These are phyloP conservation scores for Toxoplasma gondii DNA, from an alignment of 169 alveolate species.

Conservation along the genomic window DNA sequence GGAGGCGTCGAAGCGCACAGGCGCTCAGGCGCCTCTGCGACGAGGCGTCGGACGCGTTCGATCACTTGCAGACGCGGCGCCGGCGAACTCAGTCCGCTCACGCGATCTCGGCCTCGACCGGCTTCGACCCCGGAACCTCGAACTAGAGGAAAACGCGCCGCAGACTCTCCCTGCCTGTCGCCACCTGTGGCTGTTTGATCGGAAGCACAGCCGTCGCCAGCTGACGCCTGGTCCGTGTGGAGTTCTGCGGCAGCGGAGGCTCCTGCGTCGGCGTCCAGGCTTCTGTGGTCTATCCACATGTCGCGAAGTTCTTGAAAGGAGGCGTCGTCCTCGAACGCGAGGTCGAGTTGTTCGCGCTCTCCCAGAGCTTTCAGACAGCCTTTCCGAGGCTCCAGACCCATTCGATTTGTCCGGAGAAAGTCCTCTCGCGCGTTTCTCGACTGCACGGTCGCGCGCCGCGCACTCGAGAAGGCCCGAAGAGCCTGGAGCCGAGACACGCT, in stretches of 20 bases:
- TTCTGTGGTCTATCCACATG: background rate
- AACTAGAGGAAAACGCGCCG: no score
- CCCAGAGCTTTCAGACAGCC: slow-evolving; percentile 23
- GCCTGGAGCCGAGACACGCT: no score
- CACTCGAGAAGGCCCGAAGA: no score
- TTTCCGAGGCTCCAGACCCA: background rate
- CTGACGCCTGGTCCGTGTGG: no score
- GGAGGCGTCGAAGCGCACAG: background rate
- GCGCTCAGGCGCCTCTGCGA: background rate
- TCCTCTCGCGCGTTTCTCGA: background rate
- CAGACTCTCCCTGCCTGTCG: no score
- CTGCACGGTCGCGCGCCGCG: background rate
- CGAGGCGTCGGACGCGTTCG: slow-evolving; percentile 2
- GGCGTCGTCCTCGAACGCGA: slow-evolving; percentile 8
- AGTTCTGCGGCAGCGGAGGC: no score
- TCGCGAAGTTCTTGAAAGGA: background rate
- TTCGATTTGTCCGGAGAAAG: background rate
- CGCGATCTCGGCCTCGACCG: background rate
- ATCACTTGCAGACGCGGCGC: slow-evolving; percentile 5
- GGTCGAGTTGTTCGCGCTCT: slow-evolving; percentile 23
- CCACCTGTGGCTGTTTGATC: no score
- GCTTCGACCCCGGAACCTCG: background rate
- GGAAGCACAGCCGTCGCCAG: no score
- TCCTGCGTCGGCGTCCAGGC: background rate
- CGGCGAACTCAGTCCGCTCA: background rate